A percentile compares a stretch with the other conserved stretches of the same genome.
These are phyloP conservation scores for Alternaria longipes DNA, from an alignment of 2,329 filamentous ascomycete genomes.

Conservation along the genomic window DNA sequence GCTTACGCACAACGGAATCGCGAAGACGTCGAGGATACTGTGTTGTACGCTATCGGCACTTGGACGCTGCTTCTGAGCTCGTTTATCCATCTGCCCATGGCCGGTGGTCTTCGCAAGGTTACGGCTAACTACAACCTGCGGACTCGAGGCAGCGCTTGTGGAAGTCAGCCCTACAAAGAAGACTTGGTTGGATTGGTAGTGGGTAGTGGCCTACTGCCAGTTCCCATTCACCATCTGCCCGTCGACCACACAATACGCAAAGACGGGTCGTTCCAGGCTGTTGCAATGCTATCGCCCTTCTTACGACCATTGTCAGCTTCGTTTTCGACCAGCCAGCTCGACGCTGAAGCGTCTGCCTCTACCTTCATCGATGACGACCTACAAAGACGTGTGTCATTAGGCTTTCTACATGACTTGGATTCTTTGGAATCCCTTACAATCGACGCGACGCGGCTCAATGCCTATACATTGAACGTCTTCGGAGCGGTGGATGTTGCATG, in stretches of 20 bases:
- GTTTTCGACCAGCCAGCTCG: neutral
- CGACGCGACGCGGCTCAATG: slow-evolving; percentile 21
- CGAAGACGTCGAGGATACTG: neutral
- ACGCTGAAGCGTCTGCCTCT: neutral
- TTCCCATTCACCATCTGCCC: neutral
- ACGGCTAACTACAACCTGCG: neutral
- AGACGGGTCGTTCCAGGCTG: neutral
- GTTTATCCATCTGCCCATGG: neutral
- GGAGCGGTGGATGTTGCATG: slow-evolving; percentile 29
- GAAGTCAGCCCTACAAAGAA: neutral
- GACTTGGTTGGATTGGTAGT: neutral
- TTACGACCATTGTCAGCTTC: neutral
- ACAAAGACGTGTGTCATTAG: neutral
- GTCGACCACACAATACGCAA: neutral
- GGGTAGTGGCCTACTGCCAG: neutral
- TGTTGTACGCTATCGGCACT: neutral
- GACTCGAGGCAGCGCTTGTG: neutral
- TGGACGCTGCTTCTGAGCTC: neutral
- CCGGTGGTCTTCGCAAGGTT: neutral
- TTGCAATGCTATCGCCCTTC: neutral
- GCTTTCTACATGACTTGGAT: neutral
- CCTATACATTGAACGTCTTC: slow-evolving; percentile 25
- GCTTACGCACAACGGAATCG: neutral
- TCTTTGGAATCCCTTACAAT: neutral
- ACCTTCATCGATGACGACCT: neutral